Evolutionary conservation across 441 rosid genomes (phyloP).

Genomic region (Gossypium gossypioides): DNA sequence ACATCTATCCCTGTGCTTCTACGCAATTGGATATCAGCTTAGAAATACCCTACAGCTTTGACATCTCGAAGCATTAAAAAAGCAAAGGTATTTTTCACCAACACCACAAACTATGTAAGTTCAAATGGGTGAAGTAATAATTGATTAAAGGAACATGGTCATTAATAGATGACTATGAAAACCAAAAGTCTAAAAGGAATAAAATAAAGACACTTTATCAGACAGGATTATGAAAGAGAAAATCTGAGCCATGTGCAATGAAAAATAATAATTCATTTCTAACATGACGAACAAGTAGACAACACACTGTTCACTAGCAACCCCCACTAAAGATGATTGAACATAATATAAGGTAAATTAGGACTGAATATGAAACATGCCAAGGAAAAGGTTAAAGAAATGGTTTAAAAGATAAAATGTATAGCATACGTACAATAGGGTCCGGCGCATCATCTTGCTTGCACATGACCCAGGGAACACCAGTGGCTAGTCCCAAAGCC

Average conservation of each 20-base stretch:
- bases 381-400: not conserved
- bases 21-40: conserved; percentile 10
- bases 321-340: conserved; percentile 23
- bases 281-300: conserved; percentile 19
- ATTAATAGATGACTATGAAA: conserved; percentile 13
- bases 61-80: conserved; percentile 1
- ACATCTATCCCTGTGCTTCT: not conserved
- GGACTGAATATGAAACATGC: conserved; percentile 15
- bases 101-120: not conserved
- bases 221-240: conserved; percentile 19
- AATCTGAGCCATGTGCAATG: conserved; percentile 30
- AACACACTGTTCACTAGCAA: conserved; percentile 14
- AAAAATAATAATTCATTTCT: conserved; percentile 22
- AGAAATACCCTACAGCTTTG: conserved; percentile 6
- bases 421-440: conserved; percentile 55
- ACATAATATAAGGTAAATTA: conserved; percentile 22
- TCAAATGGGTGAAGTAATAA: conserved; percentile 11
- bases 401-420: conserved; percentile 10
- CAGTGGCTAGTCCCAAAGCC: conserved; percentile 86
- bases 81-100: conserved; percentile 7
- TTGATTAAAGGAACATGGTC: conserved; percentile 12
- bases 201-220: conserved; percentile 12
- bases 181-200: not conserved
- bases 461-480: conserved; percentile 99
- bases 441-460: conserved; percentile 97